phyloP scores from a whole-genome alignment of 148 eudicot genomes.

The Diospyros kaki region DNA sequence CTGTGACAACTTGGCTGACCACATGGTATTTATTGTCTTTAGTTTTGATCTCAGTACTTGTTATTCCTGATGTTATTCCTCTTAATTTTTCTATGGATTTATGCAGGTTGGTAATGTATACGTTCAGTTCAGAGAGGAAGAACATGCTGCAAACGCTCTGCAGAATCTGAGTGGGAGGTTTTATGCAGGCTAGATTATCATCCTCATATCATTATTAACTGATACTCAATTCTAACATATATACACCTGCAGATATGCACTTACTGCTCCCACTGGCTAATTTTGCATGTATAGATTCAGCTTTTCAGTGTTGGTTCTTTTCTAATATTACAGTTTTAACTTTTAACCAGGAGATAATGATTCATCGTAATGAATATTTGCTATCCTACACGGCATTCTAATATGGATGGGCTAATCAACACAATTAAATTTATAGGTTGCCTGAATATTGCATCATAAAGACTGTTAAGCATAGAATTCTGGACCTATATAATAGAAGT shows the following conservation, averaged over 20 bases:
- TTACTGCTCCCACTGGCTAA: neutral
- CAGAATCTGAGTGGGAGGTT: constrained; percentile 77
- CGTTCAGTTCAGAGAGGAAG: constrained; percentile 91
- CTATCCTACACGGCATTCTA: too few relatives aligned
- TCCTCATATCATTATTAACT: neutral
- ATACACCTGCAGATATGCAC: neutral
- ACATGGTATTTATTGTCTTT: constrained; percentile 51
- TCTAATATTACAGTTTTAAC: too few relatives aligned
- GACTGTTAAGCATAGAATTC: too few relatives aligned
- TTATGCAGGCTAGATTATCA: constrained; percentile 60
- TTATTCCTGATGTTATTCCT: neutral
- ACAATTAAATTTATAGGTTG: too few relatives aligned
- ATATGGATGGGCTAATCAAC: too few relatives aligned
- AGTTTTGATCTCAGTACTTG: neutral
- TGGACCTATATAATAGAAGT: too few relatives aligned
- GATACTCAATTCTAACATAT: neutral
- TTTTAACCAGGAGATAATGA: too few relatives aligned
- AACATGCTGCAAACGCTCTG: constrained; percentile 82
- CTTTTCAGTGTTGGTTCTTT: too few relatives aligned
- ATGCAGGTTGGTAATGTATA: constrained; percentile 91
- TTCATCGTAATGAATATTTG: too few relatives aligned
- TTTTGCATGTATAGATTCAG: neutral
- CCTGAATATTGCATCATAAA: too few relatives aligned
- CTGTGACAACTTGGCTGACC: constrained; percentile 95
- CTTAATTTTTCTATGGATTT: neutral